phyloP scores from a whole-genome alignment of 805 yeast genomes.

The Candida piceae region DNA sequence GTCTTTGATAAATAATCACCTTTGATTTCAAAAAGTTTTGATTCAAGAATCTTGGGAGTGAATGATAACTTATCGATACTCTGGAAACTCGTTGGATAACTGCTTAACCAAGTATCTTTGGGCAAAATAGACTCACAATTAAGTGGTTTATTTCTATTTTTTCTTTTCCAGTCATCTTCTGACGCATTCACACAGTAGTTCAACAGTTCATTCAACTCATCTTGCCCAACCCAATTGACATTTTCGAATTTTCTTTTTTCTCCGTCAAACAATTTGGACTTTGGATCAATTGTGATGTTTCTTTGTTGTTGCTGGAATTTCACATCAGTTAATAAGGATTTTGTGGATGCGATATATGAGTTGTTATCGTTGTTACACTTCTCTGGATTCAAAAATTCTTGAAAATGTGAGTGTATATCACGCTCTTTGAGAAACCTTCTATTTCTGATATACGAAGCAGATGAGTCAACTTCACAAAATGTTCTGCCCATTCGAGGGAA shows the following conservation, averaged over 20 bases:
- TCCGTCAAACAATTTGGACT: slow-evolving; percentile 23
- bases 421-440: slow-evolving; percentile 39
- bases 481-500: slow-evolving; percentile 57
- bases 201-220: slow-evolving; percentile 32
- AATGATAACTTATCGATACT: slow-evolving; percentile 14
- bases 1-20: not conserved
- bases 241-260: slow-evolving; percentile 18
- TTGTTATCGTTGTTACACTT: no score
- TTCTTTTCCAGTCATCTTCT: slow-evolving; percentile 16
- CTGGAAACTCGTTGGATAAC: slow-evolving; percentile 30
- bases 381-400: not conserved
- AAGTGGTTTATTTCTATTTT: slow-evolving; percentile 6
- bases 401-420: slow-evolving; percentile 42
- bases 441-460: slow-evolving; percentile 58
- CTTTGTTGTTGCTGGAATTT: slow-evolving; percentile 41
- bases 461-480: slow-evolving; percentile 66
- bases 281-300: slow-evolving; percentile 30
- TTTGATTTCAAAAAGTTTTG: slow-evolving; percentile 2
- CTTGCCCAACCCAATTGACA: slow-evolving; percentile 39
- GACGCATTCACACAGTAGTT: slow-evolving; percentile 25
- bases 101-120: slow-evolving; percentile 17
- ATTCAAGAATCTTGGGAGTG: slow-evolving; percentile 7
- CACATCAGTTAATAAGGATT: slow-evolving; percentile 56
- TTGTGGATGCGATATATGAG: slow-evolving; percentile 41
- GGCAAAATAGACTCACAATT: slow-evolving; percentile 18